Evolutionary conservation across 2,329 filamentous ascomycete species (phyloP), one percentile per base, ranked within the genome.

Genomic region (Rutstroemia sp.): DNA sequence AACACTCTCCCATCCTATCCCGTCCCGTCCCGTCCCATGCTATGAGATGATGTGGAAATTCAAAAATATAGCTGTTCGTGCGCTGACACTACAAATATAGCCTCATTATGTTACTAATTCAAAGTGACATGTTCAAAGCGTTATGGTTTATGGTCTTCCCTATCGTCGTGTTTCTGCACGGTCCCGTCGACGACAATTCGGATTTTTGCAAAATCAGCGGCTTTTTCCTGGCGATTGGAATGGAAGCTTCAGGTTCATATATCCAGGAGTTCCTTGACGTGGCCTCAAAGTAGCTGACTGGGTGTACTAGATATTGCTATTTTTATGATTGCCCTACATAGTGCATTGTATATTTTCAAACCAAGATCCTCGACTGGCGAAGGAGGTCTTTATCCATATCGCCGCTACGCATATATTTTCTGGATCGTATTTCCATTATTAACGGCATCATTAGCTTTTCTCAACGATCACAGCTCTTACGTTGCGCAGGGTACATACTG

Each of bases 311-410:
- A 92, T 65, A 76, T 87, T 55, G 81, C 86, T 9, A 83, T 89
- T 16, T 75, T 90, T 14, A 76, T 89, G 57, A 89, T 92, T 64
- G 84, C 87, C 17, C 67, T 89, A 8, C 88, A 92, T 67, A 87
- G 85, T 50, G 82, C 81, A 2, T 72, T 90, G 10, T 88, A 87
- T 69, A 85, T 92, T 52, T 84, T 90, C 62, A 77, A 79, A 21
- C 81, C 83, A 0, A 68, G 67, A 42, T 64, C 68, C 23, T 67
- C 69, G 1, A 71, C 73, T 14, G 77, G 80, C 2, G 75, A 80
- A 58, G 81, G 83, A 47, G 87, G 87, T 0, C 75, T 92, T 0
- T 88, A 88, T 66, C 82, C 81, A 2, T 86, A 85, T 60, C 80
- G 87, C 4, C 73, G 78, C 19, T 72, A 74, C 23, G 81, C 87